Evolutionary conservation across 352 stramenopile species (phyloP), one percentile per base, ranked within the genome.

Genomic region (Phytophthora cactorum): DNA sequence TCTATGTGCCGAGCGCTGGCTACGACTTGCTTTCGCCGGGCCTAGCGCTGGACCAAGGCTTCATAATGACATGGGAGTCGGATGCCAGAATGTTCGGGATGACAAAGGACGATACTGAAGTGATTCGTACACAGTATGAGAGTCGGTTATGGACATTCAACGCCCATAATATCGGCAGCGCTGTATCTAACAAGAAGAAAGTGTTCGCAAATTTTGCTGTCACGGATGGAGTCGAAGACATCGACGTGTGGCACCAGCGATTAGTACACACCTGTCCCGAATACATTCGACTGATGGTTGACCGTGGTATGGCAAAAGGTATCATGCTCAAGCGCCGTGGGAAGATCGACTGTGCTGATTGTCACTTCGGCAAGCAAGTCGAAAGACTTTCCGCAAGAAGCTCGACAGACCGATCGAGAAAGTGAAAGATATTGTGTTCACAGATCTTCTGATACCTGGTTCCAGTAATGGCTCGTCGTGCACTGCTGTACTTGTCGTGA

Each of bases 321-420:
- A 46, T 17, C 39, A 46, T 46, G 39, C 39, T 46, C 14, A 46
- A 46, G 14, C 39, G 39, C n/a, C 39, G 14, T 7, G 39, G 39
- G n/a, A 46, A 46, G n/a, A 31, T 51, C 2, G 44, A 51, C 44
- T 51, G 22, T 32, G 44, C 44, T 9, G 44, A 51, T 8, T 51
- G 22, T 11, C 44, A 51, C 4, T 32, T 51, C 12, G 17, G 44
- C 11, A 51, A 11, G 22, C 15, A 51, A 17, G n/a, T 2, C n/a
- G 44, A 4, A 51, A 51, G 8, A 7, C 44, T 9, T 51, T 51
- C 6, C 11, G 39, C 3, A 51, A 51, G 44, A 51, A 32, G 17
- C 11, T 31, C 9, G 44, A 31, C 9, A 32, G 44, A 31, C 17
- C 44, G 2, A 51, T 51, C 8, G 44, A 51, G n/a, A 12, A 15